Conservation (phyloP, 2,329 filamentous ascomycete species). For the Diaporthe nobilis region DNA sequence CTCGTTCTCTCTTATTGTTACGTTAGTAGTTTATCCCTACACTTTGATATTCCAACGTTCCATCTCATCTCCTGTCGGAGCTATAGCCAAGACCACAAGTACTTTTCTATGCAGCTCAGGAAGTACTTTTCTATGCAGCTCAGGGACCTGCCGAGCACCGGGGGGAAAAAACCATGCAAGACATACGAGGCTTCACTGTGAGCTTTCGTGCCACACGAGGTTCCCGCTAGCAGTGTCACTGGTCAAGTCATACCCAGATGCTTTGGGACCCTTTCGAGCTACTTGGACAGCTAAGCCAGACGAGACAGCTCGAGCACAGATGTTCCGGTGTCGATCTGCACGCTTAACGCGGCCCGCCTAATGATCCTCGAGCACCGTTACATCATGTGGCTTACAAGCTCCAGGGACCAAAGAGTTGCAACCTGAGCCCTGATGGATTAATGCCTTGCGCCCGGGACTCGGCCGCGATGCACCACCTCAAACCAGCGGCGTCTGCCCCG, state of each 20-base stretch:
- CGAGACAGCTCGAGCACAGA: slow-evolving; percentile 27
- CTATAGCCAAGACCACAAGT: neutral
- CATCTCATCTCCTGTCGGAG: neutral
- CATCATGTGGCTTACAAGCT: slow-evolving; percentile 12
- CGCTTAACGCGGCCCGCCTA: slow-evolving; percentile 2
- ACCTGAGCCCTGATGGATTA: neutral
- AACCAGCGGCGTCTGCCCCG: neutral
- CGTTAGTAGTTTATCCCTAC: too few species aligned
- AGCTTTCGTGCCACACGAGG: too few species aligned
- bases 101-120: neutral
- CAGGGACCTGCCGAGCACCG: neutral
- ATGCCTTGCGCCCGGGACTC: neutral
- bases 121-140: neutral
- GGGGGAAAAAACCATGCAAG: neutral
- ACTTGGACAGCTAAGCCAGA: neutral
- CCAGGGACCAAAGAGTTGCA: slow-evolving; percentile 2
- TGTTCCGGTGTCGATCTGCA: neutral
- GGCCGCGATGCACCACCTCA: neutral
- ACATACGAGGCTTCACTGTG: too few species aligned
- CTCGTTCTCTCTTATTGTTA: neutral
- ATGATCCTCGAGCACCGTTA: neutral
- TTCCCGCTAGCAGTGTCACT: neutral
- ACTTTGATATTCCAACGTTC: neutral
- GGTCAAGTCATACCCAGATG: neutral
- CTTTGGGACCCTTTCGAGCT: neutral